Evolutionary conservation across 1,284 basidiomycete species (phyloP).

Genomic region (Ceratobasidium sp.): DNA sequence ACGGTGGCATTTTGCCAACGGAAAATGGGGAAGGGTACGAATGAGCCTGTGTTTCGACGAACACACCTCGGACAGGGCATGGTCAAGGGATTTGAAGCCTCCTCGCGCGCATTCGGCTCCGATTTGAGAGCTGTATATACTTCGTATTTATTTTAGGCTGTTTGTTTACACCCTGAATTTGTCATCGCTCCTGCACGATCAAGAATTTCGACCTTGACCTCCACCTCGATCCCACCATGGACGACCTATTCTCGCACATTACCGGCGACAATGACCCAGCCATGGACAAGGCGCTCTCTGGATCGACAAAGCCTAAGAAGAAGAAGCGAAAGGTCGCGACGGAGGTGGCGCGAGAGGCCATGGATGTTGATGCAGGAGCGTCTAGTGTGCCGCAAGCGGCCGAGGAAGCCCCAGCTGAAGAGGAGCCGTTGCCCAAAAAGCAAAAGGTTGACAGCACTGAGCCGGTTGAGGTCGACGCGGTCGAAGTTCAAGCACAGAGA

Average conservation of each 20-base stretch:
- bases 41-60: background rate
- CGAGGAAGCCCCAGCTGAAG: background rate
- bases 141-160: conserved; percentile 4
- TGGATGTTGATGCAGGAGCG: conserved; percentile 18
- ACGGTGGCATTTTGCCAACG: conserved; percentile 1
- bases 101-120: conserved; percentile 21
- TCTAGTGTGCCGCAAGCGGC: background rate
- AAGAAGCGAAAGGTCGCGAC: conserved; percentile 13
- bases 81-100: conserved; percentile 20
- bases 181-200: conserved; percentile 1
- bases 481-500: conserved; percentile 86
- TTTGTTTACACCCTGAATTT: conserved; percentile 15
- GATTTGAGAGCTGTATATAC: background rate
- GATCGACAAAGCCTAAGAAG: conserved; percentile 1
- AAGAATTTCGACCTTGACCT: conserved; percentile 21
- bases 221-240: background rate
- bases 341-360: background rate
- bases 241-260: conserved; percentile 33
- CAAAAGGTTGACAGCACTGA: conserved; percentile 61
- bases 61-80: background rate
- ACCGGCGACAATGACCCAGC: conserved; percentile 31
- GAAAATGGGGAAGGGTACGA: background rate
- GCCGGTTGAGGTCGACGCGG: conserved; percentile 85
- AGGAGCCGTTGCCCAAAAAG: conserved; percentile 53
- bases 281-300: conserved; percentile 2